phyloP scores from a whole-genome alignment of 2,329 filamentous ascomycete genomes.

The Colletotrichum godetiae region DNA sequence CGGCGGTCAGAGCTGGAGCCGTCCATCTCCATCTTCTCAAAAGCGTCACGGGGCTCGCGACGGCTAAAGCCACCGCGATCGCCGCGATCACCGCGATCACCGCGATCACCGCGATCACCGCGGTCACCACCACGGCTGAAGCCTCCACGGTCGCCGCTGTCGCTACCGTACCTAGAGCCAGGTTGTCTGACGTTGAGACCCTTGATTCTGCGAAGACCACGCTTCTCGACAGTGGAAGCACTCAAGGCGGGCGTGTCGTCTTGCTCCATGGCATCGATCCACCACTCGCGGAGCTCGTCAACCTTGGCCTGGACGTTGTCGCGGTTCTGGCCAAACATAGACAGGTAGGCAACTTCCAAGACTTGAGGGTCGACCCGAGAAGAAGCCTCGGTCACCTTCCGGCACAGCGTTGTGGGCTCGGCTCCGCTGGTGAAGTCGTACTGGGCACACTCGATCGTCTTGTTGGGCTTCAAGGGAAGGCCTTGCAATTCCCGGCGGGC shows the following conservation, averaged over 20 bases:
- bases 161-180: constrained; percentile 2
- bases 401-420: constrained; percentile 43
- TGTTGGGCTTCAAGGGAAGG: constrained; percentile 70
- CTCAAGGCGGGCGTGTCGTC: constrained; percentile 42
- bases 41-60: constrained; percentile 37
- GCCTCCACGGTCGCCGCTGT: neutral
- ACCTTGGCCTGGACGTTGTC: constrained; percentile 52
- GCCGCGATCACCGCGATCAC: constrained; percentile 27
- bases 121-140: constrained; percentile 20
- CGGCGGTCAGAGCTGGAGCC: constrained; percentile 1
- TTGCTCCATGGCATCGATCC: constrained; percentile 63
- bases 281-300: constrained; percentile 65
- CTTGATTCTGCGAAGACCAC: constrained; percentile 43
- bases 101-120: neutral
- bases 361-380: constrained; percentile 44
- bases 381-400: constrained; percentile 48
- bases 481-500: constrained; percentile 64
- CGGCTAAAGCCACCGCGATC: constrained; percentile 28
- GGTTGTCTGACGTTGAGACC: constrained; percentile 48
- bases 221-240: constrained; percentile 37
- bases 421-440: constrained; percentile 56
- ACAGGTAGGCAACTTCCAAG: constrained; percentile 61
- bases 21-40: constrained; percentile 35
- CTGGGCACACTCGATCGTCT: constrained; percentile 60
- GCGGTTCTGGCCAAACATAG: constrained; percentile 64